Evolutionary conservation across 495 filamentous ascomycete genomes (phyloP).

Genomic region (Poronia punctata): DNA sequence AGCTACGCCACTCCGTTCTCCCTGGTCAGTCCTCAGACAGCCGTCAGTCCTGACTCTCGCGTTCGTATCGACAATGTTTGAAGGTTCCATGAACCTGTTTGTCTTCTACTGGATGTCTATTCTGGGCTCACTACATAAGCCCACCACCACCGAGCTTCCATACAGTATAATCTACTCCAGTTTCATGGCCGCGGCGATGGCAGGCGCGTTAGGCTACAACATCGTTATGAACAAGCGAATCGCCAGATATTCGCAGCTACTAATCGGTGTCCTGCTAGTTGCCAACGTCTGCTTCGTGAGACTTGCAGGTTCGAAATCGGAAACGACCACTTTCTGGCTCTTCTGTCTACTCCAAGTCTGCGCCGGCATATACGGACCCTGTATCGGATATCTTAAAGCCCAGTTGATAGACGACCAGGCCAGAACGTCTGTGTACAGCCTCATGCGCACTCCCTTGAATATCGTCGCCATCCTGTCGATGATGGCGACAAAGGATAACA

Average conservation of each 20-base stretch:
- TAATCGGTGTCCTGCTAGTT: conserved; percentile 29
- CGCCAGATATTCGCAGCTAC: conserved; percentile 23
- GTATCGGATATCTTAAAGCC: conserved; percentile 43
- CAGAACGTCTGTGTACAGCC: conserved; percentile 45
- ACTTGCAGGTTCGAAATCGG: conserved; percentile 32
- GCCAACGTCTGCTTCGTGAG: conserved; percentile 32
- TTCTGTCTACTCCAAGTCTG: conserved; percentile 49
- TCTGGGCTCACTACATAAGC: conserved; percentile 32
- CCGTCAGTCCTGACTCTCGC: conserved; percentile 39
- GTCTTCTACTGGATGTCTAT: conserved; percentile 52
- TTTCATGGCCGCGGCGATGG: conserved; percentile 51
- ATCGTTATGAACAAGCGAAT: conserved; percentile 24
- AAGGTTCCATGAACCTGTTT: conserved; percentile 54
- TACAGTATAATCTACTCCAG: conserved; percentile 51
- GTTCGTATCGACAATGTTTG: conserved; percentile 45
- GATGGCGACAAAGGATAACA: conserved; percentile 35
- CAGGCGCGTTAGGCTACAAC: conserved; percentile 40
- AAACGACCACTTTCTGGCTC: conserved; percentile 43
- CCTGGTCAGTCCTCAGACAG: conserved; percentile 21
- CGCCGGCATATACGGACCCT: conserved; percentile 49
- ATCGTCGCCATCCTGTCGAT: conserved; percentile 47
- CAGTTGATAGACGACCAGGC: conserved; percentile 42
- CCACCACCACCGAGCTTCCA: conserved; percentile 31
- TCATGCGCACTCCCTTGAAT: conserved; percentile 48
- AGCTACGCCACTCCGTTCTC: background rate